Evolutionary conservation across 2,329 filamentous ascomycete species (phyloP), one percentile per base, ranked within the genome.

Genomic region (Thelonectria discophora): DNA sequence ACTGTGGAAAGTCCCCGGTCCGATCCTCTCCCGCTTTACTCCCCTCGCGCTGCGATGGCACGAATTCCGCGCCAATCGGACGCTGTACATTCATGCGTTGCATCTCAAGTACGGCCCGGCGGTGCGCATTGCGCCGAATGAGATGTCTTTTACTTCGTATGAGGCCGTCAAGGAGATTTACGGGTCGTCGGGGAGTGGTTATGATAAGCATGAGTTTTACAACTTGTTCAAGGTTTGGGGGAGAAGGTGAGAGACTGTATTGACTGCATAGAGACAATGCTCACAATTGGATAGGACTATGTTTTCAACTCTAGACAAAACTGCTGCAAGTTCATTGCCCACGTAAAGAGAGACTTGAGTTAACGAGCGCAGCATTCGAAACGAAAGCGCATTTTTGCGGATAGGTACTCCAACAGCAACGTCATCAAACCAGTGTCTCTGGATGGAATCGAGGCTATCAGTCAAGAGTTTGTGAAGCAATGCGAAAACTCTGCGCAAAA

Each of bases 341-440:
- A 30, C 5, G 4, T 10, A 10, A 10, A 8, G 27, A 30, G 27
- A 30, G 39, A 13, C 6, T 17, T 10, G 13, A n/a, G 3, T 43
- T 62, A 1, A 62, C 17, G 2, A 0, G 1, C 3, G 24, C 55
- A 88, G 84, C 88, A 90, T 69, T 84, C 84, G 18, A 84, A 81
- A 62, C 82, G 86, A 60, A 89, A 87, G 69, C 81, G 86, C 13
- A 76, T 88, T 24, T 78, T 90, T 24, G 87, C 88, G 0, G 86
- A 89, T 68, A 80, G 87, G 34, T 91, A 91, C 69, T 85, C 88
- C 24, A 90, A 90, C 74, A 86, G 84, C 55, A 90, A 89, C 69
- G 78, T 91, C 47, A 80, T 89, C 75, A 83, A 83, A 24, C 73
- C 81, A 2, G 77, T 78, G 3, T 82, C 86, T 1, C 74, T 90